phyloP scores from a whole-genome alignment of 139 green algal species.

The Desmodesmus armatus region DNA sequence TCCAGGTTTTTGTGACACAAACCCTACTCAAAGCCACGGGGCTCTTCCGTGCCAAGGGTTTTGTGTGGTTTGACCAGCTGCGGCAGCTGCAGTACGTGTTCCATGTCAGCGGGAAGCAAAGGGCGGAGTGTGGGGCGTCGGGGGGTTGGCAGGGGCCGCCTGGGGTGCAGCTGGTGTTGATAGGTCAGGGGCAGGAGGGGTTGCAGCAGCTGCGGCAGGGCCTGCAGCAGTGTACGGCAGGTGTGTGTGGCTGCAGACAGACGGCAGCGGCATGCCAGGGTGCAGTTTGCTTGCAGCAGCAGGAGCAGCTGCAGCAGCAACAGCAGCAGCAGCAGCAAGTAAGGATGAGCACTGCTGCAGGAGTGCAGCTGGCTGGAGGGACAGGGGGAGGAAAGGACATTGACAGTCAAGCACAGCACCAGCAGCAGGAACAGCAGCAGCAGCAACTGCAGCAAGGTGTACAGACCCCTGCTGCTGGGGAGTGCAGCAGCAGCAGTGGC shows the following conservation, averaged over 20 bases:
- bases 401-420: too few species aligned
- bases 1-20: slow-evolving; percentile 31
- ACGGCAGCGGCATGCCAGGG: background rate
- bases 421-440: slow-evolving; percentile 24
- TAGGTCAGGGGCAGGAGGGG: slow-evolving; percentile 37
- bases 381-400: too few species aligned
- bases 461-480: too few species aligned
- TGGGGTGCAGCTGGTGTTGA: slow-evolving; percentile 49
- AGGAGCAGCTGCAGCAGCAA: slow-evolving; percentile 16
- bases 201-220: slow-evolving; percentile 27
- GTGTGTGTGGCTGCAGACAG: background rate
- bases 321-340: background rate
- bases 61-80: slow-evolving; percentile 54
- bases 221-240: background rate
- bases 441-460: background rate
- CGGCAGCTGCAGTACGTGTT: slow-evolving; percentile 45
- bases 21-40: slow-evolving; percentile 1
- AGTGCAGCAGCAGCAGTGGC: background rate
- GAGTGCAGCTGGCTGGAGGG: too few species aligned
- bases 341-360: background rate
- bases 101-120: slow-evolving; percentile 58
- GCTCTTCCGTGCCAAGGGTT: slow-evolving; percentile 58
- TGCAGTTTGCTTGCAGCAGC: background rate
- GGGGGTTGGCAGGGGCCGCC: slow-evolving; percentile 48
- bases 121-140: slow-evolving; percentile 37